Conservation (phyloP, 2,329 filamentous ascomycete genomes). For the Pseudogymnoascus sp. region DNA sequence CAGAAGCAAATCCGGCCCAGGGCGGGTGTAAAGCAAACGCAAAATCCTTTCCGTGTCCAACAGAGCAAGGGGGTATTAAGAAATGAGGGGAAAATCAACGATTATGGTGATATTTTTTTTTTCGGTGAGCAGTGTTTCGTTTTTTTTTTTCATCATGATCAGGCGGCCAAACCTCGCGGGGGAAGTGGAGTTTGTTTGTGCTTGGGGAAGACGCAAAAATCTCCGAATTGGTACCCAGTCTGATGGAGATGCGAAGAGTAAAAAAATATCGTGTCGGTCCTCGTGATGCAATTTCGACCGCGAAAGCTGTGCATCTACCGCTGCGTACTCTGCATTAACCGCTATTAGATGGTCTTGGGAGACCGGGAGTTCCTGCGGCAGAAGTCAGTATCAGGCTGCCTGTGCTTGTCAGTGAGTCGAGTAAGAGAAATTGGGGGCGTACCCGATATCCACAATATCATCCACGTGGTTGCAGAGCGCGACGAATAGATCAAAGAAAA, state of each 20-base stretch:
- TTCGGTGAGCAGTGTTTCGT: not conserved
- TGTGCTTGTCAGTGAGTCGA: slow-evolving; percentile 18
- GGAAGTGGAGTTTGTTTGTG: slow-evolving; percentile 30
- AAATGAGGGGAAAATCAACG: slow-evolving; percentile 31
- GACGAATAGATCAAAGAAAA: slow-evolving; percentile 98
- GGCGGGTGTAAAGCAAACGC: slow-evolving; percentile 24
- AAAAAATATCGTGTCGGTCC: slow-evolving; percentile 19
- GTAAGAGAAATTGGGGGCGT: slow-evolving; percentile 15
- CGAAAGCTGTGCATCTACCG: slow-evolving; percentile 23
- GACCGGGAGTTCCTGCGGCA: slow-evolving; percentile 40
- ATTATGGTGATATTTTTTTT: slow-evolving; percentile 15
- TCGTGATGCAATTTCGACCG: slow-evolving; percentile 23
- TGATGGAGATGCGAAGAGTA: slow-evolving; percentile 27
- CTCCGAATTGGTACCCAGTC: slow-evolving; percentile 28
- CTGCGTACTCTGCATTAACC: slow-evolving; percentile 21
- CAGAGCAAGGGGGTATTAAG: slow-evolving; percentile 29
- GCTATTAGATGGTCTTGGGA: slow-evolving; percentile 43
- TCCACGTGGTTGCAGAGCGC: slow-evolving; percentile 98
- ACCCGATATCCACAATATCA: slow-evolving; percentile 78
- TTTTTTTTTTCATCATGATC: slow-evolving; percentile 30
- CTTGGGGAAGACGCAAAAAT: slow-evolving; percentile 23
- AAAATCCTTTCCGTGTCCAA: slow-evolving; percentile 25
- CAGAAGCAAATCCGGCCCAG: slow-evolving; percentile 10
- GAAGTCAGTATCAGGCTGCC: slow-evolving; percentile 15
- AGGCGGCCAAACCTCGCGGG: slow-evolving; percentile 39